These are phyloP conservation scores for Mesembryanthemum crystallinum DNA, from an alignment of 148 eudicot genomes.

Conservation along the genomic window DNA sequence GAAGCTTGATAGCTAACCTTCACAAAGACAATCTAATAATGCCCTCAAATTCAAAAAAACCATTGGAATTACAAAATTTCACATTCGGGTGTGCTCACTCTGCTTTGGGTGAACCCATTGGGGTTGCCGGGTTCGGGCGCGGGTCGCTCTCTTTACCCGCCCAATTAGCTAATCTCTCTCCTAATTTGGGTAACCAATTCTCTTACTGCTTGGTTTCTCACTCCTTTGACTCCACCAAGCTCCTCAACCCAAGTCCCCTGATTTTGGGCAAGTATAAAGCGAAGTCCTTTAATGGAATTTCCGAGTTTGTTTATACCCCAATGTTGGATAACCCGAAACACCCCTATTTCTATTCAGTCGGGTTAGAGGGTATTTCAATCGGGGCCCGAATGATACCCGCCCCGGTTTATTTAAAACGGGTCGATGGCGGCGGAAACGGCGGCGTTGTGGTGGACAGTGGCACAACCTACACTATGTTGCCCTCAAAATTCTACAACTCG, in stretches of 20 bases:
- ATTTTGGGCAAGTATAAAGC: constrained; percentile 51
- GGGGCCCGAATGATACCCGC: constrained; percentile 43
- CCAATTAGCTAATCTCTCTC: constrained; percentile 55
- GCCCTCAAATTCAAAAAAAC: constrained; percentile 36
- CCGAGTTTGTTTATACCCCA: constrained; percentile 42
- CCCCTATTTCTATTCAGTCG: constrained; percentile 68
- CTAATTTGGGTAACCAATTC: constrained; percentile 66
- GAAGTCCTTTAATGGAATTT: background rate
- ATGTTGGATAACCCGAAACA: constrained; percentile 66
- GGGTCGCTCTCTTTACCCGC: constrained; percentile 79
- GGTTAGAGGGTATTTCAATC: constrained; percentile 56
- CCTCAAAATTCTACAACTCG: constrained; percentile 37
- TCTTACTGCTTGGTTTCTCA: constrained; percentile 84
- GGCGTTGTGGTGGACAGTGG: constrained; percentile 90
- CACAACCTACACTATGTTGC: constrained; percentile 80
- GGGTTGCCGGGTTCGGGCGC: constrained; percentile 91
- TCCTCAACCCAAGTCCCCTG: constrained; percentile 70
- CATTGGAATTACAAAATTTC: constrained; percentile 45
- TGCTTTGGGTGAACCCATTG: constrained; percentile 77
- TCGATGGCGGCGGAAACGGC: constrained; percentile 61
- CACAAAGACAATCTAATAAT: constrained; percentile 42
- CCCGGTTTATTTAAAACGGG: constrained; percentile 42
- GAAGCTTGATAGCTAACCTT: constrained; percentile 62
- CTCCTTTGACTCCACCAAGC: constrained; percentile 51
- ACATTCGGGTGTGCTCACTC: constrained; percentile 79